Evolutionary conservation across 116 monocot genomes (phyloP), one percentile per base, ranked within the genome.

Genomic region (Dioscorea cayenensis): DNA sequence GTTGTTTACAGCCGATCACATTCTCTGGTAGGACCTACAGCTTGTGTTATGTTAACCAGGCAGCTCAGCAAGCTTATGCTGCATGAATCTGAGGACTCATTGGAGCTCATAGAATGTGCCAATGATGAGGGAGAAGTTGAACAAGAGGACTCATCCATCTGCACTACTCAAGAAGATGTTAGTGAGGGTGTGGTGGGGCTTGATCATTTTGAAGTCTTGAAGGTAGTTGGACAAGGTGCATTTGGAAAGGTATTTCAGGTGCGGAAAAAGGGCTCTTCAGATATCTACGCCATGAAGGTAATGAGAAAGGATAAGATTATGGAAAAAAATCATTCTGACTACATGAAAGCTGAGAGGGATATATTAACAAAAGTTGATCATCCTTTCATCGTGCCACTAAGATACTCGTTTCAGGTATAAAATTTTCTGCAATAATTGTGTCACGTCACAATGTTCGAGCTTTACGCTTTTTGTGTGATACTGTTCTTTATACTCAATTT

Each of bases 181-280:
- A 67, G 61, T 78, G 83, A 71, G 63, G 73, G 78, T 66, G 77
- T 85, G 64, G 75, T 87, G 25, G 86, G 91, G 19, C 87, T 94
- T 52, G 91, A 91, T 14, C 82, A 94, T 73, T 99, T 99, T 78
- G 94, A 99, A 73, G 74, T 91, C 36, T 51, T 94, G 80, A 94
- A 91, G 69, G 62, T 99, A 67, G 99, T 99, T 28, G 99, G 99
- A 25, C 94, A 99, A 89, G 99, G 99, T 52, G 94, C 94, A 70
- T 99, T 99, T 87, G 99, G 91, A 12, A 99, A 99, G 77, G 99
- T 99, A 5, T 99, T 81, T 76, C 99, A 99, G 80, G 99, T 99
- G 72, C 91, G 73, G 77, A 99, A 84, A 76, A 94, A 89, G 73
- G 99, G 89, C 36, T 86, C 89, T 51, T 85, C 88, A 25, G 99